These are phyloP conservation scores for Trichosporon ovoides DNA, from an alignment of 1,284 basidiomycete genomes.

Conservation along the genomic window DNA sequence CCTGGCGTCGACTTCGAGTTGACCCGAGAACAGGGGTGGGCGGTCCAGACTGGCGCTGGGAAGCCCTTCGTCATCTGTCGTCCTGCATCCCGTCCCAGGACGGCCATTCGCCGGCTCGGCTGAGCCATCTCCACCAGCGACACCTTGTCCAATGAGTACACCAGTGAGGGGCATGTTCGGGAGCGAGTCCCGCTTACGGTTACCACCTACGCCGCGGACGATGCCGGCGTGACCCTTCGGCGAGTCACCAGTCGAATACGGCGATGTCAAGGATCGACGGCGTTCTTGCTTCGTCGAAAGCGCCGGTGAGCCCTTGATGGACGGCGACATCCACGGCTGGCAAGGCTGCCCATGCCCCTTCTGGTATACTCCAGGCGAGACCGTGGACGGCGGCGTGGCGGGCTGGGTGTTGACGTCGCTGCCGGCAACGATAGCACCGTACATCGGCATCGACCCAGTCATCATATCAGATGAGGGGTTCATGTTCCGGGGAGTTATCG, in stretches of 20 bases:
- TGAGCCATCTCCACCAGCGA: background rate
- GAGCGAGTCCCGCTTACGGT: background rate
- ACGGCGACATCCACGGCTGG: background rate
- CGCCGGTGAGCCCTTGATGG: background rate
- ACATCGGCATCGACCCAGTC: background rate
- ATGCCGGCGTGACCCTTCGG: background rate
- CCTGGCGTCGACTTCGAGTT: background rate
- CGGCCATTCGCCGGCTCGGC: background rate
- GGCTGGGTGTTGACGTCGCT: background rate
- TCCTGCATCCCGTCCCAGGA: background rate
- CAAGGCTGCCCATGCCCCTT: background rate
- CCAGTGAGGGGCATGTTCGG: background rate
- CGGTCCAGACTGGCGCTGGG: slow-evolving; percentile 14
- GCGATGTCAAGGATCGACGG: background rate
- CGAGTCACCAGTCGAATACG: slow-evolving; percentile 4
- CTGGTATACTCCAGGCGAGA: slow-evolving; percentile 26
- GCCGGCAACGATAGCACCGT: background rate
- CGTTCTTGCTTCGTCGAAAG: slow-evolving; percentile 7
- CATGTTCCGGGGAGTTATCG: background rate
- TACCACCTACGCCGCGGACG: background rate
- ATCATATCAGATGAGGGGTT: background rate
- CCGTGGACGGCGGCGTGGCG: slow-evolving; percentile 8
- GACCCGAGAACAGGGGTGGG: slow-evolving; percentile 14
- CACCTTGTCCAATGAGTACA: background rate
- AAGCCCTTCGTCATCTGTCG: slow-evolving; percentile 1